phyloP scores from a whole-genome alignment of 2,329 filamentous ascomycete species.

The Aspergillus fructus region DNA sequence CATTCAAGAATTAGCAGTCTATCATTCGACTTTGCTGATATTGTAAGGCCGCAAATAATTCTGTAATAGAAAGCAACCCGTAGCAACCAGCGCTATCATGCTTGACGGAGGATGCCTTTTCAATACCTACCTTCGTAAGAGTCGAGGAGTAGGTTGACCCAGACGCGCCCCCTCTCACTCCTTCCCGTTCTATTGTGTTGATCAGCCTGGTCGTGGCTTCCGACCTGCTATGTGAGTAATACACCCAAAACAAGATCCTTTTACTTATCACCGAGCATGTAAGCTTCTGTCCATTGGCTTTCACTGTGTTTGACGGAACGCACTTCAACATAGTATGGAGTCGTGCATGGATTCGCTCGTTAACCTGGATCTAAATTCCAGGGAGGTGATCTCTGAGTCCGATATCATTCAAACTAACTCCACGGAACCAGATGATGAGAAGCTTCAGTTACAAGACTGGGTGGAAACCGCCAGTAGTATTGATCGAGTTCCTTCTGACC shows the following conservation, averaged over 20 bases:
- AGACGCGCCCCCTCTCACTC: background rate
- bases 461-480: background rate
- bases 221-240: background rate
- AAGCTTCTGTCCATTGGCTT: background rate
- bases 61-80: background rate
- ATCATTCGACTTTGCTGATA: background rate
- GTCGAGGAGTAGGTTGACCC: background rate
- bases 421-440: conserved; percentile 1
- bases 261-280: background rate
- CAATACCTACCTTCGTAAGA: too few relatives aligned
- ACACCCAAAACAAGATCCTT: background rate
- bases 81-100: too few relatives aligned
- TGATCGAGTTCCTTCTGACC: conserved; percentile 15
- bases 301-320: background rate
- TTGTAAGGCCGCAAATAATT: background rate
- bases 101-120: too few relatives aligned
- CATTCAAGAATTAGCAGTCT: too few relatives aligned
- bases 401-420: conserved; percentile 3
- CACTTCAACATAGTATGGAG: conserved; percentile 10
- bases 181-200: background rate
- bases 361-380: conserved; percentile 8
- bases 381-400: conserved; percentile 12
- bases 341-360: background rate
- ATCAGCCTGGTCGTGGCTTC: conserved; percentile 3
- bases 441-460: background rate